Conservation (phyloP, 139 green algal species). For the Micractinium sp. region DNA sequence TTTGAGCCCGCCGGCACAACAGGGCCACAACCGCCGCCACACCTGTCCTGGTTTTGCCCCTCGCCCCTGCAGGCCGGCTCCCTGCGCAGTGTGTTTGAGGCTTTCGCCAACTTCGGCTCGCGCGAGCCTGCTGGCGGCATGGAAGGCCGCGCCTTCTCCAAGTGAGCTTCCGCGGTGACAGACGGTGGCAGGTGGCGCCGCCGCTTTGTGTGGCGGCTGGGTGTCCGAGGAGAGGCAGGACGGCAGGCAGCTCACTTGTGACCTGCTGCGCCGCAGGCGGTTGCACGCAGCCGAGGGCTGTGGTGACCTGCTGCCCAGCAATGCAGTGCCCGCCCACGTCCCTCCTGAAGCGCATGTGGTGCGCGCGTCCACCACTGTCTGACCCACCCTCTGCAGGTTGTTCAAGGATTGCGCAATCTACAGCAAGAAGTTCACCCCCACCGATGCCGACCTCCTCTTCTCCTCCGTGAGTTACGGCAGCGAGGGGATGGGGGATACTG, state of each 20-base stretch:
- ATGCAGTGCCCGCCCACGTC: neutral
- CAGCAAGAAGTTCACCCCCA: constrained; percentile 14
- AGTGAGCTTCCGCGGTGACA: neutral
- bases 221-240: too few species aligned
- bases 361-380: neutral
- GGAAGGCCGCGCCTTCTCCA: constrained; percentile 14
- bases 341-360: neutral
- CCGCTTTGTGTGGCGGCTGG: too few species aligned
- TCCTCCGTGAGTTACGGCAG: neutral
- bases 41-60: neutral
- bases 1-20: too few species aligned
- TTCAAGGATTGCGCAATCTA: neutral
- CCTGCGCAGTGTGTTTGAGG: neutral
- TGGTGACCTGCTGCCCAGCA: too few species aligned
- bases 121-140: neutral
- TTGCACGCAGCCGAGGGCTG: too few species aligned
- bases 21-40: neutral
- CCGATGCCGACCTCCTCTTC: constrained; percentile 27
- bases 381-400: neutral
- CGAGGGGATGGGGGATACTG: too few species aligned
- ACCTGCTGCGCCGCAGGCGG: too few species aligned
- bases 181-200: neutral
- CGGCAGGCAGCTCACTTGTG: too few species aligned
- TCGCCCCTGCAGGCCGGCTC: neutral
- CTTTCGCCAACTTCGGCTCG: neutral